Evolutionary conservation across 495 filamentous ascomycete species (phyloP).

Genomic region (Tuber microsphaerosporum): DNA sequence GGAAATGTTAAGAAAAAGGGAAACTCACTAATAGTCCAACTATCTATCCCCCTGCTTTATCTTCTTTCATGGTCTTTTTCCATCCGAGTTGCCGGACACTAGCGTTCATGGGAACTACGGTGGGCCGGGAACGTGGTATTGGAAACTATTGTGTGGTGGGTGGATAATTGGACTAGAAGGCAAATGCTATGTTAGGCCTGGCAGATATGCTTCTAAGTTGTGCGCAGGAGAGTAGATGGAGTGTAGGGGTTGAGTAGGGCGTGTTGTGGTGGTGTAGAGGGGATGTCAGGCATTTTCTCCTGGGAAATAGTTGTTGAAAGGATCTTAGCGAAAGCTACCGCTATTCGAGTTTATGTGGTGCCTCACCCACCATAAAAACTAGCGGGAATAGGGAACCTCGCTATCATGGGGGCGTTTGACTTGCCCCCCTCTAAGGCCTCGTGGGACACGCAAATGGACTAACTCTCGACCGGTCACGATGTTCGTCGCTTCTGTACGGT

Average conservation of each 20-base stretch:
- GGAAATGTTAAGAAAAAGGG: no score
- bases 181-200: neutral
- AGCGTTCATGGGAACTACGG: neutral
- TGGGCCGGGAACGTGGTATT: neutral
- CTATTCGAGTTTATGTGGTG: no score
- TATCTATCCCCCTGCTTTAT: no score
- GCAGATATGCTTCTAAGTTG: neutral
- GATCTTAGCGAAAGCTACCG: neutral
- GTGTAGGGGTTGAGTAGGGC: neutral
- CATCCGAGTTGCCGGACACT: no score
- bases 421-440: no score
- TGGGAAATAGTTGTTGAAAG: neutral
- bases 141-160: neutral
- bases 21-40: no score
- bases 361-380: no score
- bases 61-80: no score
- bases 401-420: no score
- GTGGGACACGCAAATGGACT: neutral
- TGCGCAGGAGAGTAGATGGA: neutral
- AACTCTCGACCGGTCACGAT: neutral
- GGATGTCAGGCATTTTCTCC: neutral
- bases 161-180: neutral
- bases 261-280: no score
- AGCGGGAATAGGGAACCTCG: no score
- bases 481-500: neutral